These are phyloP conservation scores for Trichoderma erinaceum DNA, from an alignment of 495 filamentous ascomycete species.

Conservation along the genomic window DNA sequence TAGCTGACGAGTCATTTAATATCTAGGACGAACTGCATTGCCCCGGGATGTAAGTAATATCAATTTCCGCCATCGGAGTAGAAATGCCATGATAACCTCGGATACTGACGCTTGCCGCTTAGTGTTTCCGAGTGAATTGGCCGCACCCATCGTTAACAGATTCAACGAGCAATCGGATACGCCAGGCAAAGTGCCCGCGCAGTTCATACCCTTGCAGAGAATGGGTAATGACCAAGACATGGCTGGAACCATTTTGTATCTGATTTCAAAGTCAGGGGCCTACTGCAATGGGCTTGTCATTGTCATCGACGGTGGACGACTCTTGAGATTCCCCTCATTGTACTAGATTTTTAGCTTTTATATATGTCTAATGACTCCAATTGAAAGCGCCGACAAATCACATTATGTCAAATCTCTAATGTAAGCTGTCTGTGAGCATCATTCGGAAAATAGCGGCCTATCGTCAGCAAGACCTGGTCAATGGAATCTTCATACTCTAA, in stretches of 20 bases:
- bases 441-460: neutral
- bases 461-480: neutral
- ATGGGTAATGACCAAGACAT: slow-evolving; percentile 47
- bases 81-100: neutral
- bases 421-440: no score
- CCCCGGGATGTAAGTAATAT: slow-evolving; percentile 53
- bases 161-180: slow-evolving; percentile 20
- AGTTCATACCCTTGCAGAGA: slow-evolving; percentile 27
- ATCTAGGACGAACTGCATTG: slow-evolving; percentile 54
- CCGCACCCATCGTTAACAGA: slow-evolving; percentile 42
- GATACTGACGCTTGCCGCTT: neutral
- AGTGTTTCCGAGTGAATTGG: slow-evolving; percentile 64
- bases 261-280: slow-evolving; percentile 56
- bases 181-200: slow-evolving; percentile 24
- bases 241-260: slow-evolving; percentile 54
- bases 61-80: neutral
- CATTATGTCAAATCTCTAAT: no score
- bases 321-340: slow-evolving; percentile 48
- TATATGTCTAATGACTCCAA: neutral
- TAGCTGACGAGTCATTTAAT: slow-evolving; percentile 10
- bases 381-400: no score
- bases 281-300: slow-evolving; percentile 58
- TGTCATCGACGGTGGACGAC: slow-evolving; percentile 54
- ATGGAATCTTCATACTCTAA: neutral
- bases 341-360: slow-evolving; percentile 31